Evolutionary conservation across 1,284 basidiomycete genomes (phyloP).

Genomic region (Fomitopsis pinicola): DNA sequence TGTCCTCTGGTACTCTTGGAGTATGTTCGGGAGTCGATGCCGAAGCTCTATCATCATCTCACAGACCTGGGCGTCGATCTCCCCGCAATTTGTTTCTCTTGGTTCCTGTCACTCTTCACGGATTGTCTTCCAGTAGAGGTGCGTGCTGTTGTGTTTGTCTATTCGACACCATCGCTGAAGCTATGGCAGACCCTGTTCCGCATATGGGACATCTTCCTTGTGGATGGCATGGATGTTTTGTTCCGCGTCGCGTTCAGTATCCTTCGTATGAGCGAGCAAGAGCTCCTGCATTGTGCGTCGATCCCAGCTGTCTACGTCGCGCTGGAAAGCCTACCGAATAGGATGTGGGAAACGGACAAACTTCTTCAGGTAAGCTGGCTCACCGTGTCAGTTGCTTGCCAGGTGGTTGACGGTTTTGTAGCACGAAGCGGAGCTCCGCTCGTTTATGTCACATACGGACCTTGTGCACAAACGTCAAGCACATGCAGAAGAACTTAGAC

Average conservation of each 20-base stretch:
- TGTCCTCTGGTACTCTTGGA: slow-evolving; percentile 91
- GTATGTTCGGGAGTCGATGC: slow-evolving; percentile 76
- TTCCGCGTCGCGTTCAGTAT: slow-evolving; percentile 89
- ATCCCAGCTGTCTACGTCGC: slow-evolving; percentile 86
- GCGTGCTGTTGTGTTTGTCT: slow-evolving; percentile 5
- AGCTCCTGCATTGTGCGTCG: slow-evolving; percentile 78
- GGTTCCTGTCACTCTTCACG: slow-evolving; percentile 96
- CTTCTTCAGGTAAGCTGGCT: slow-evolving; percentile 69
- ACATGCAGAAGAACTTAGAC: slow-evolving; percentile 48
- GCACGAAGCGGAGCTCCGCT: slow-evolving; percentile 68
- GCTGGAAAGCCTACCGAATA: slow-evolving; percentile 81
- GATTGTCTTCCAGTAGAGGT: slow-evolving; percentile 96
- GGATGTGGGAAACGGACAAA: slow-evolving; percentile 91
- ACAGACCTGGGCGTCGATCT: slow-evolving; percentile 83
- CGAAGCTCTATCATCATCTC: slow-evolving; percentile 76
- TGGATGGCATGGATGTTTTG: slow-evolving; percentile 90
- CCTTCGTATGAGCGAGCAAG: slow-evolving; percentile 77
- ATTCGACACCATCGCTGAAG: slow-evolving; percentile 4
- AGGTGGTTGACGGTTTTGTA: slow-evolving; percentile 23
- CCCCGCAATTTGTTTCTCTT: slow-evolving; percentile 94
- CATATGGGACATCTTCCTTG: slow-evolving; percentile 94
- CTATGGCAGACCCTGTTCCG: slow-evolving; percentile 73
- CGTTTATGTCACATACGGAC: slow-evolving; percentile 63
- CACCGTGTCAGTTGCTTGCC: not conserved
- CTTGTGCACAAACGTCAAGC: slow-evolving; percentile 54